These are phyloP conservation scores for Phyllosticta citriasiana DNA, from an alignment of 2,329 filamentous ascomycete species.

Conservation along the genomic window DNA sequence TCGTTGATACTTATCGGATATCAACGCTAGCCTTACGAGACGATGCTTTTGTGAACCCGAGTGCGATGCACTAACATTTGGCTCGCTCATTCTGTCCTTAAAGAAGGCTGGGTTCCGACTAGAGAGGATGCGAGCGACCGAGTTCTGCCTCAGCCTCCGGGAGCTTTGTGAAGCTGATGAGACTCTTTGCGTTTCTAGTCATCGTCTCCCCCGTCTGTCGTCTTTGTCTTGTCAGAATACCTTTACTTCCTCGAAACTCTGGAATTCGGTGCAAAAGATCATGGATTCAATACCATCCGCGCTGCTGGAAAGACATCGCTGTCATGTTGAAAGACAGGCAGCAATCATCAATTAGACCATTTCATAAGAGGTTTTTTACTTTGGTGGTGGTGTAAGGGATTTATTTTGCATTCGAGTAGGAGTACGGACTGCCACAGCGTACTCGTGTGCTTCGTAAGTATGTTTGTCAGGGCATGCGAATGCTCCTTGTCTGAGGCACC, in stretches of 20 bases:
- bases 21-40: too few relatives aligned
- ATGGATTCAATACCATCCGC: neutral
- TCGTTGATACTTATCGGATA: neutral
- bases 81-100: neutral
- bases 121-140: neutral
- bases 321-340: neutral
- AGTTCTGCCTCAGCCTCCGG: neutral
- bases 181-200: too few relatives aligned
- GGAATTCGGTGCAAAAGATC: neutral
- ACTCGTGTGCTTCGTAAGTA: too few relatives aligned
- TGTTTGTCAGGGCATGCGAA: too few relatives aligned
- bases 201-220: too few relatives aligned
- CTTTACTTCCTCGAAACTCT: neutral
- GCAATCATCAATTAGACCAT: neutral
- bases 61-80: neutral
- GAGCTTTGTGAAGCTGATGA: neutral
- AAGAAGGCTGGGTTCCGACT: neutral
- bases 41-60: neutral
- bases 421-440: too few relatives aligned
- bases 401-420: too few relatives aligned
- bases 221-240: too few relatives aligned
- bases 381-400: too few relatives aligned
- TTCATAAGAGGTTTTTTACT: too few relatives aligned
- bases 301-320: neutral
- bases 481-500: too few relatives aligned